phyloP scores from a whole-genome alignment of 2,329 filamentous ascomycete genomes.

The Colletotrichum graminicola region DNA sequence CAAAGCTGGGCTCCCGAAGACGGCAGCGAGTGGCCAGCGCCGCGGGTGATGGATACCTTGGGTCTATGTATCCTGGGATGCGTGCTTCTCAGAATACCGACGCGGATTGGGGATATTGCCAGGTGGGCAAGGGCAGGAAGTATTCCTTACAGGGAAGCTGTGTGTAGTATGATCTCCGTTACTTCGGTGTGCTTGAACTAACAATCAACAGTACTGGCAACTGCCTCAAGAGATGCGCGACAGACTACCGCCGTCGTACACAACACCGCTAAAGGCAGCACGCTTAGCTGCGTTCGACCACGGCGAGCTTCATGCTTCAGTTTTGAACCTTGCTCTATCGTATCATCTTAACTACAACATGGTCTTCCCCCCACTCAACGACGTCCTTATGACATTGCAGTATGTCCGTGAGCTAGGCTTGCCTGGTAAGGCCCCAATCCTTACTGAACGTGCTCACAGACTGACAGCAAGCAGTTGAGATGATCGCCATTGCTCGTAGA shows the following conservation, averaged over 20 bases:
- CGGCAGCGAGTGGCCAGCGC: slow-evolving; percentile 66
- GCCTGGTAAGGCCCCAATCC: slow-evolving; percentile 67
- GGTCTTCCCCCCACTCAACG: slow-evolving; percentile 78
- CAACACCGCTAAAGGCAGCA: slow-evolving; percentile 68
- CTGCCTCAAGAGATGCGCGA: slow-evolving; percentile 75
- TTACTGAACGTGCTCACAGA: background rate
- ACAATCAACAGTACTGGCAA: slow-evolving; percentile 59
- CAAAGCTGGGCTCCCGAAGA: slow-evolving; percentile 60
- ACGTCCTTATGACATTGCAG: slow-evolving; percentile 74
- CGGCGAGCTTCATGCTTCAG: slow-evolving; percentile 73
- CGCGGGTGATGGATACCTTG: slow-evolving; percentile 80
- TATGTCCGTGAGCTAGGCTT: slow-evolving; percentile 79
- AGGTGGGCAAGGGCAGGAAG: slow-evolving; percentile 76
- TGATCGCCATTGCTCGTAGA: slow-evolving; percentile 63
- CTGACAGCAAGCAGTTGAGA: slow-evolving; percentile 42
- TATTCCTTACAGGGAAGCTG: slow-evolving; percentile 78
- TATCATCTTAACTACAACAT: slow-evolving; percentile 78
- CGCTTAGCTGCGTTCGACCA: slow-evolving; percentile 57
- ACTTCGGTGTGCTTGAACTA: background rate
- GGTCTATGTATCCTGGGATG: slow-evolving; percentile 84
- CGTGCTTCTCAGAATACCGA: slow-evolving; percentile 79
- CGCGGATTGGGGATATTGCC: slow-evolving; percentile 79
- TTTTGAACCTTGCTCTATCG: slow-evolving; percentile 72
- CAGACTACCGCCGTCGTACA: slow-evolving; percentile 72
- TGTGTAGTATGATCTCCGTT: slow-evolving; percentile 51